Evolutionary conservation across 148 eudicot genomes (phyloP), one percentile per base, ranked within the genome.

Genomic region (Chenopodium suecicum): DNA sequence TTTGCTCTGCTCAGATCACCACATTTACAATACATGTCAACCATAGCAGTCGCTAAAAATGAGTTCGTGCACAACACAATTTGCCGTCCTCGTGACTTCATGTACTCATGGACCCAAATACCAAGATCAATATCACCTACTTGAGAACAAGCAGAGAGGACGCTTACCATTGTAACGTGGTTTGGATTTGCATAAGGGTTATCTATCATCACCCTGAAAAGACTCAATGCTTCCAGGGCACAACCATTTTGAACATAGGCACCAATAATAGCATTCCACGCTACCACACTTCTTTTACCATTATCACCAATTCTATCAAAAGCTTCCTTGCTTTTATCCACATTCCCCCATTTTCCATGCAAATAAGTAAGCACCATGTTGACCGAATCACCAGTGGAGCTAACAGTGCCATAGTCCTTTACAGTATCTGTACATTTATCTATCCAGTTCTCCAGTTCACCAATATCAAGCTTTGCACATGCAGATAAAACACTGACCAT

Each of bases 61-160:
- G 86, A 85, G 76, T 92, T 94, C 52, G 84, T 82, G 70, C 64
- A 78, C 0, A 90, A 73, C 68, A 89, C 81, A 29, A 87, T 87
- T 80, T 75, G 86, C 44, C 86, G 83, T 63, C 91, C 90, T 79
- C 76, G 80, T 75, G 87, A 77, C 80, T 84, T 90, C 80, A 91
- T 74, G 88, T 87, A 87, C 19, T 91, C 89, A 65, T 94, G 98
- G 70, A 91, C 87, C 90, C 90, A 85, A 48, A 73, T 82, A 65
- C 98, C 98, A 66, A 89, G 84, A 77, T 90, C 89, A 47, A 91
- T 81, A 84, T 94, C 94, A 47, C 98, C 98, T 44, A 88, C 84
- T 85, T 90, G 91, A 78, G 98, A 89, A 84, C 98, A 94, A 78
- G 94, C 97, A 19, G 94, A 92, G 77, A 94, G 97, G 77, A 89